Evolutionary conservation across 2,329 filamentous ascomycete species (phyloP).

Genomic region (Didymella exigua): DNA sequence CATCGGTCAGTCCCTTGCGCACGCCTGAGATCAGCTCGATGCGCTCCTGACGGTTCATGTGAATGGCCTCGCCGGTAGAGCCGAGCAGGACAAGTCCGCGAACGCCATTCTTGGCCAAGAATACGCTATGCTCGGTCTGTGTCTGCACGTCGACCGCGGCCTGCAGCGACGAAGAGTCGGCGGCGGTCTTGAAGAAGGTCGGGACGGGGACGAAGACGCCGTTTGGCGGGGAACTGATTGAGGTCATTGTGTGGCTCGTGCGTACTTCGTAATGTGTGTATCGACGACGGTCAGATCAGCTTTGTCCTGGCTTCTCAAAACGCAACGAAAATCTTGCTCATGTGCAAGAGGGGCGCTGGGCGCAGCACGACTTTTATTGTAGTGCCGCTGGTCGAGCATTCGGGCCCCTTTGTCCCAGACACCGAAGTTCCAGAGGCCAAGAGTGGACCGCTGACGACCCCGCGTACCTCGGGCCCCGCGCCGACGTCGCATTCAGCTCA

Average conservation of each 20-base stretch:
- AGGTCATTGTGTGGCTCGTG: slow-evolving; percentile 15
- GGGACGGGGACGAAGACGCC: slow-evolving; percentile 56
- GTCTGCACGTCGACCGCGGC: slow-evolving; percentile 63
- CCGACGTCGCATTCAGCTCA: slow-evolving; percentile 8
- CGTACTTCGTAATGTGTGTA: neutral
- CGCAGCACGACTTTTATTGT: slow-evolving; percentile 19
- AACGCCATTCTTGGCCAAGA: slow-evolving; percentile 65
- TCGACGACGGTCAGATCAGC: neutral
- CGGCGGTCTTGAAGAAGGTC: slow-evolving; percentile 65
- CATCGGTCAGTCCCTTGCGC: slow-evolving; percentile 60
- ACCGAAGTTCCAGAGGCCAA: slow-evolving; percentile 33
- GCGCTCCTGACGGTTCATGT: slow-evolving; percentile 65
- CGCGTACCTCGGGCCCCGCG: no score
- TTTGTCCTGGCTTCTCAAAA: neutral
- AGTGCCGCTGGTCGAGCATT: slow-evolving; percentile 18
- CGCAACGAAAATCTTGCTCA: neutral
- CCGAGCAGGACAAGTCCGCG: slow-evolving; percentile 67
- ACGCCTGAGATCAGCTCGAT: slow-evolving; percentile 61
- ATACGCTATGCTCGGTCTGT: slow-evolving; percentile 64
- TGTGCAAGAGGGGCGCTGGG: slow-evolving; percentile 4
- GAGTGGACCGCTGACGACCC: slow-evolving; percentile 32
- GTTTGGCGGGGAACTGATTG: slow-evolving; percentile 29
- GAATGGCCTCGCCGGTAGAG: slow-evolving; percentile 68
- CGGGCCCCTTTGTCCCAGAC: slow-evolving; percentile 32
- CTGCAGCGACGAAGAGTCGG: slow-evolving; percentile 53